Evolutionary conservation across 129 eudicot genomes (phyloP).

Genomic region (Helianthus annuus): DNA sequence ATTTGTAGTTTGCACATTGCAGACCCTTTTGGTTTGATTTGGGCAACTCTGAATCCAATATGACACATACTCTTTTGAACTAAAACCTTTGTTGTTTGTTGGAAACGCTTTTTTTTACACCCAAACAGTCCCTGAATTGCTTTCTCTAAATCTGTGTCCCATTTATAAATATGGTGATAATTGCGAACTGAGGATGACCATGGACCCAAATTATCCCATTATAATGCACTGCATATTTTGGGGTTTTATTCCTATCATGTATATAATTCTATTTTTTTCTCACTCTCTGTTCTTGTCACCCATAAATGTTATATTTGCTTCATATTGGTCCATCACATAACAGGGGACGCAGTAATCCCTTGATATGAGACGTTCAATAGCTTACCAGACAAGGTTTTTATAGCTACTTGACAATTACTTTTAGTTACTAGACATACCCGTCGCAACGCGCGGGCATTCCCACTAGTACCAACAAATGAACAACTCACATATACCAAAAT

Average conservation of each 20-base stretch:
- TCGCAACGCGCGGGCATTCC: too few species aligned
- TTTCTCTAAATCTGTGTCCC: too few species aligned
- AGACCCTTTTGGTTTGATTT: neutral
- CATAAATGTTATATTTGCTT: neutral
- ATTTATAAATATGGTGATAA: too few species aligned
- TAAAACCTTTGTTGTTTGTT: neutral
- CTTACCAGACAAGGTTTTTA: too few species aligned
- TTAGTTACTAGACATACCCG: too few species aligned
- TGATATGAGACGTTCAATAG: too few species aligned
- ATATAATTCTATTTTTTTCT: neutral
- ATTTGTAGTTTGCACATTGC: neutral
- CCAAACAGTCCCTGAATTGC: neutral
- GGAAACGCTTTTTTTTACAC: neutral
- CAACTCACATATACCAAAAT: too few species aligned
- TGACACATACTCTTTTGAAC: neutral
- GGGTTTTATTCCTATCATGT: neutral
- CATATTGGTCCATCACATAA: conserved; percentile 17
- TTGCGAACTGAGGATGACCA: too few species aligned
- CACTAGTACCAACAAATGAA: too few species aligned
- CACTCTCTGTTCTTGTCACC: neutral
- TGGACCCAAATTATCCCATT: neutral
- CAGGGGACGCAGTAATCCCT: conserved; percentile 71
- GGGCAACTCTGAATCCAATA: neutral
- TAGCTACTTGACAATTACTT: too few species aligned
- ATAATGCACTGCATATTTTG: neutral